Percentiles rank a stretch among this genome's conserved stretches.
These are phyloP conservation scores for Chlamydomonas reinhardtii DNA, from an alignment of 163 green algal species.

Conservation along the genomic window DNA sequence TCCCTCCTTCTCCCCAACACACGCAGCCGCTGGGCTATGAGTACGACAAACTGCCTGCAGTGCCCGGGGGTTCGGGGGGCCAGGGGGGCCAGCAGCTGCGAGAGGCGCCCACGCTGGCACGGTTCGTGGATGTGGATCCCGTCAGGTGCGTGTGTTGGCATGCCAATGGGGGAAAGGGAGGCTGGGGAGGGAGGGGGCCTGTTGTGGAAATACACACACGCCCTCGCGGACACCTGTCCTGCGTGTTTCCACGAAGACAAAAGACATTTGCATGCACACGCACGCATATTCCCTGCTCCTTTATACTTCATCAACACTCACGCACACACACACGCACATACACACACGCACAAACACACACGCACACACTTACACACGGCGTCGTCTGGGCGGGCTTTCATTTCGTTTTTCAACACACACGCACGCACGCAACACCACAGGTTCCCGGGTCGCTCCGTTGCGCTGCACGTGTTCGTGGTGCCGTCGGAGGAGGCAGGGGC, in stretches of 20 bases:
- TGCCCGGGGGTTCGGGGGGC: constrained; percentile 6
- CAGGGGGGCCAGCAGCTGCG: constrained; percentile 5
- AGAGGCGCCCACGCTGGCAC: constrained; percentile 31
- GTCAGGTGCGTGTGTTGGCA: neutral
- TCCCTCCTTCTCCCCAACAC: neutral
- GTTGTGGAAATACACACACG: too few species aligned
- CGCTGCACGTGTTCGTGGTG: constrained; percentile 51
- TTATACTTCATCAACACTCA: too few species aligned
- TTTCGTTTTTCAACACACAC: too few species aligned
- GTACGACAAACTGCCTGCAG: constrained; percentile 46
- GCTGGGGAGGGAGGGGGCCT: too few species aligned
- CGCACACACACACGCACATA: too few species aligned
- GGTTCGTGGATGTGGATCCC: constrained; percentile 23
- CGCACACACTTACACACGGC: too few species aligned
- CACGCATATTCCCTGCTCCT: too few species aligned
- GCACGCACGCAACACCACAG: neutral
- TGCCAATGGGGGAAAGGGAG: neutral
- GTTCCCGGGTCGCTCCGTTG: constrained; percentile 10
- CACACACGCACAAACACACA: too few species aligned
- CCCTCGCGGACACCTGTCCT: too few species aligned
- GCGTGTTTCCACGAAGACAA: too few species aligned
- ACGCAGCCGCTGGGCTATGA: constrained; percentile 34
- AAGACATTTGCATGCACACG: too few species aligned
- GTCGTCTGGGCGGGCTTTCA: too few species aligned
- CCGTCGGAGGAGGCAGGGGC: neutral